Percentiles rank a stretch among this genome's conserved stretches.
These are phyloP conservation scores for Chlamydomonas asymmetrica DNA, from an alignment of 139 green algal genomes.

Conservation along the genomic window DNA sequence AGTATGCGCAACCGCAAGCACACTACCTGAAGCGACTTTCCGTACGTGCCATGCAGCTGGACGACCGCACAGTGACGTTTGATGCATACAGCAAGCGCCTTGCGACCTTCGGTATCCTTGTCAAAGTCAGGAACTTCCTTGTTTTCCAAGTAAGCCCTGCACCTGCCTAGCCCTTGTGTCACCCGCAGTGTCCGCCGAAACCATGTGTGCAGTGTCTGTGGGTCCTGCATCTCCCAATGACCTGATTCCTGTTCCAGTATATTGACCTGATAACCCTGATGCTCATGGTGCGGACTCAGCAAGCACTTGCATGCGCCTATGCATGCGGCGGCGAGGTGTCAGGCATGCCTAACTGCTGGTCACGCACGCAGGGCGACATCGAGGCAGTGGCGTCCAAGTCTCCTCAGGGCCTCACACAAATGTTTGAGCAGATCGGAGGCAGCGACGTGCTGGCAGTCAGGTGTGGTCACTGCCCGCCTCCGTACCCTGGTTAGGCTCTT, in stretches of 20 bases:
- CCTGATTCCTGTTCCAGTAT: too few species aligned
- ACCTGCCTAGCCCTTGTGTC: too few species aligned
- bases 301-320: not conserved
- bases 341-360: too few species aligned
- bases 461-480: too few species aligned
- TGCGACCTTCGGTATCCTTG: constrained; percentile 82
- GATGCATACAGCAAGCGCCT: constrained; percentile 89
- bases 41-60: too few species aligned
- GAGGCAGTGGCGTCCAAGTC: constrained; percentile 88
- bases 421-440: constrained; percentile 93
- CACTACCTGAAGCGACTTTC: too few species aligned
- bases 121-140: constrained; percentile 97
- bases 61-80: constrained; percentile 70
- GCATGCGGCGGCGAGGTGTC: not conserved
- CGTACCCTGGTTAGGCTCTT: too few species aligned
- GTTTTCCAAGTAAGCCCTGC: constrained; percentile 99
- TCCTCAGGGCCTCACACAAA: constrained; percentile 78
- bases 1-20: too few species aligned
- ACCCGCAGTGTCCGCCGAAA: too few species aligned
- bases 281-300: too few species aligned
- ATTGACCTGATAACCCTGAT: too few species aligned
- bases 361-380: constrained; percentile 92
- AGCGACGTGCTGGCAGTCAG: constrained; percentile 48
- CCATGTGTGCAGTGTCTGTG: not conserved
- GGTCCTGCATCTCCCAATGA: too few species aligned